Evolutionary conservation across 75 land plant genomes (phyloP), one percentile per base, ranked within the genome.

Genomic region (Picea glauca): DNA sequence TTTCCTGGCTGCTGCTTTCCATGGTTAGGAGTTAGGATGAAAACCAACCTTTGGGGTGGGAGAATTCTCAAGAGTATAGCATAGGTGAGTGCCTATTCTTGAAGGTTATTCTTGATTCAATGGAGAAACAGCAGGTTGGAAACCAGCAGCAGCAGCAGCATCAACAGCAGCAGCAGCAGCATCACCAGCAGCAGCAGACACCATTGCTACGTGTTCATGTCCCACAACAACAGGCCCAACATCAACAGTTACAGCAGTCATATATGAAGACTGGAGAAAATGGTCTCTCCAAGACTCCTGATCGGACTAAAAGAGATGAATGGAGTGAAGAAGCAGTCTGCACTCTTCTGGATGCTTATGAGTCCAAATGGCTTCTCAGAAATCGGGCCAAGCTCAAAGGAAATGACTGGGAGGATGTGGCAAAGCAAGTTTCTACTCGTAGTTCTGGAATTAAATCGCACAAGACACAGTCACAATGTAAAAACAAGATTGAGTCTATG

Each of bases 401-500:
- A 21, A 65, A 70, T 13, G 88, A 90, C 65, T 90, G 91, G 91
- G 81, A 88, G 63, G 91, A 90, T 18, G 79, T 90, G 58, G 89
- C 91, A n/a, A 31, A 57, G 18, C 75, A 77, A 26, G 91, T 90
- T 12, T 85, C 88, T 12, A 13, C 75, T 14, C 81, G 91, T 18
- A 77, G 63, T 58, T 61, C 81, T 40, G 65, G 76, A 33, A 40
- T 63, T 31, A 90, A 90, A 62, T 56, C 82, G 2, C 12, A 21
- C 21, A 90, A 90, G 38, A 88, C 90, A 1, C 77, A 75, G 26
- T 78, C 77, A 3, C 92, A 90, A 68, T 90, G 92, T 78, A 90
- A 90, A 80, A 88, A 90, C 80, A 90, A 90, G 73, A 81, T 90
- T 12, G 92, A 90, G 73, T 85, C 90, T 1, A 82, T 90, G 88